A percentile compares a stretch with the other conserved stretches of the same genome.
Evolutionary conservation across 2,329 filamentous ascomycete genomes (phyloP).

Genomic region (Penicillium sclerotigenum): DNA sequence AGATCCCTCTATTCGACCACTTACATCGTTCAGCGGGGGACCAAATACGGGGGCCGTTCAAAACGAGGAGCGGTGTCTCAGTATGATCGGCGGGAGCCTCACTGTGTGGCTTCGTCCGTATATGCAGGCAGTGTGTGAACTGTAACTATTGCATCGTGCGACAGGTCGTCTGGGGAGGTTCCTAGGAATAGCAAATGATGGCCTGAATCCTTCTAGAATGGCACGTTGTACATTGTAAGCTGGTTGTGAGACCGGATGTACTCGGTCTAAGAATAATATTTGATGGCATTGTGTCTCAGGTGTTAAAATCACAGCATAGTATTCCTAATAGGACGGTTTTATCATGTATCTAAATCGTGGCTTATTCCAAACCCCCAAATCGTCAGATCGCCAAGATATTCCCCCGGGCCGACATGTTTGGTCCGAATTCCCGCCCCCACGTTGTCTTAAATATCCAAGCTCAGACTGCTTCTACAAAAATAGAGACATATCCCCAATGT

Average conservation of each 20-base stretch:
- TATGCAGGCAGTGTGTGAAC: neutral
- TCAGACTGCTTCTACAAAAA: constrained; percentile 12
- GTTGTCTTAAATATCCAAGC: constrained; percentile 10
- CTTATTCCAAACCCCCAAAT: neutral
- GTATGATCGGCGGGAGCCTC: constrained; percentile 2
- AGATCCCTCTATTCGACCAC: constrained; percentile 11
- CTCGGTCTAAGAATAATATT: neutral
- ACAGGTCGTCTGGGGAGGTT: neutral
- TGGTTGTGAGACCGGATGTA: neutral
- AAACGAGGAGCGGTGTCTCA: constrained; percentile 22
- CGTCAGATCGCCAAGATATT: neutral
- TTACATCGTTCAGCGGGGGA: constrained; percentile 1
- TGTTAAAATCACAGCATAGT: neutral
- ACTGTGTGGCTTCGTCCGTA: neutral
- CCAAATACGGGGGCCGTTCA: constrained; percentile 2
- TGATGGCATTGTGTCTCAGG: neutral
- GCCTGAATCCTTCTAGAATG: neutral
- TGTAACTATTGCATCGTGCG: neutral
- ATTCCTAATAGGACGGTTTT: neutral
- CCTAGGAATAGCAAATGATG: neutral
- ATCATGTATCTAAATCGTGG: constrained; percentile 1
- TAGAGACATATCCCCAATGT: constrained; percentile 13
- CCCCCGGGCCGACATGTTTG: neutral
- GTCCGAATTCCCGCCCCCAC: constrained; percentile 10
- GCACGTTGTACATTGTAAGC: neutral